Percentiles rank a stretch among this genome's conserved stretches.
Evolutionary conservation across 257 asterid species (phyloP).

Genomic region (Fraxinus americana): DNA sequence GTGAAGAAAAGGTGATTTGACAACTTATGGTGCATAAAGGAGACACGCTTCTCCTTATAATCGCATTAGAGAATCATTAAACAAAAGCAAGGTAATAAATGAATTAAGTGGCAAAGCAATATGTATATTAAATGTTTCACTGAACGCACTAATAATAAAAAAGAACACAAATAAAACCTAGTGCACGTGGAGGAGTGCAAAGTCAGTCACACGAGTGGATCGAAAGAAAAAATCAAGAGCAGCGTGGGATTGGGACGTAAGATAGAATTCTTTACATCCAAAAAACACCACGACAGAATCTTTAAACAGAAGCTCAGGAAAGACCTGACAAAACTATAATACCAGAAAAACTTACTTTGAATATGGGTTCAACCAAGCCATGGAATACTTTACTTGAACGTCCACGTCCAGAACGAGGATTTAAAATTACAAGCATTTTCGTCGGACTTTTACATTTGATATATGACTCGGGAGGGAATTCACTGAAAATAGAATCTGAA

Average conservation of each 20-base stretch:
- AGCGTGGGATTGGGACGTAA: background rate
- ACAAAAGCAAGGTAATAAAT: background rate
- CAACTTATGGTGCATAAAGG: background rate
- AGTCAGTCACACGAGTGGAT: too few relatives aligned
- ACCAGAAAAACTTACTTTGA: conserved; percentile 61
- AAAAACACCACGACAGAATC: background rate
- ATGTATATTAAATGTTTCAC: background rate
- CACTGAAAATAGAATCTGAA: conserved; percentile 61
- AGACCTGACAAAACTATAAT: background rate
- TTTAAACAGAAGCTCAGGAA: background rate
- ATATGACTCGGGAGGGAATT: conserved; percentile 84
- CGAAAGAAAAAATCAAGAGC: too few relatives aligned
- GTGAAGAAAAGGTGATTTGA: background rate
- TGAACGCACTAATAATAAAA: background rate
- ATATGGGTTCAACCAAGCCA: conserved; percentile 85
- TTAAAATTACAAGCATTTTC: conserved; percentile 88
- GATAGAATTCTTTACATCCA: background rate
- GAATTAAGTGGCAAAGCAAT: background rate
- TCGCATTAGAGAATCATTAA: background rate
- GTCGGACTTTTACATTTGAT: conserved; percentile 86
- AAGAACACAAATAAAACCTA: background rate
- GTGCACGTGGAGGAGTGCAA: background rate
- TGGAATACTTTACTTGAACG: conserved; percentile 94
- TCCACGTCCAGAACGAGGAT: conserved; percentile 97
- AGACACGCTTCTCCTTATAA: background rate